Base-by-base conservation (phyloP, 1,284 basidiomycete genomes). In the Ganoderma lingzhi region DNA sequence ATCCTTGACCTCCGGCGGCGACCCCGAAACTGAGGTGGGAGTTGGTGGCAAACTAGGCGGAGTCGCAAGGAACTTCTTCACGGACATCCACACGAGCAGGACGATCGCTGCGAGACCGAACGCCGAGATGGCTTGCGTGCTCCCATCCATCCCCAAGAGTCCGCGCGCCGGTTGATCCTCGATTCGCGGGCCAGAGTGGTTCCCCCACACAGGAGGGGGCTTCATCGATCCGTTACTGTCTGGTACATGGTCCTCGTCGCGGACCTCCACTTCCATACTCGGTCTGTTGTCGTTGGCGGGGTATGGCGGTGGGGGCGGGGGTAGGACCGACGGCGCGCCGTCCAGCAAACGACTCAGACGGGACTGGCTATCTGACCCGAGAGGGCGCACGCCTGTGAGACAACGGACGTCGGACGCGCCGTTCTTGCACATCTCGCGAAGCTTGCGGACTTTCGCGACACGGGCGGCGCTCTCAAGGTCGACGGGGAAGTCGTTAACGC, bases 301-400 rank as follows among this genome's bases (percentile, higher is more conserved):
- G 59, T 61, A 42, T 4, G 55, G 14, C 5, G 56, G 30, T 3
- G 62, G 56, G 10, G 55, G 14, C 10, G 74, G 74, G 3, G 68
- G 69, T 6, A 71, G 73, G 9, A 76, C 78, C 2, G 77, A 71
- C 4, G 81, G 78, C 10, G 79, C 77, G 30, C 79, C 81, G 58
- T 82, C 82, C 14, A 83, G 77, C 37, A 82, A 73, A 39, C 80
- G 70, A 62, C 79, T 80, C 23, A 81, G 70, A 35, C 78, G 72
- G 41, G 80, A 80, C 65, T 74, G 74, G 62, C 76, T 78, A 60
- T 79, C 78, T 2, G 76, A 74, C 63, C 88, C 86, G 23, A 92
- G 78, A 32, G 78, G 81, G 15, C 86, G 82, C 59, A 90, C 84
- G 41, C 92, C 92, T 15, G 87, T 85, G 5, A 91, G 79, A 77